Conservation (phyloP, 345 rosid genomes). For the Citrus maxima region DNA sequence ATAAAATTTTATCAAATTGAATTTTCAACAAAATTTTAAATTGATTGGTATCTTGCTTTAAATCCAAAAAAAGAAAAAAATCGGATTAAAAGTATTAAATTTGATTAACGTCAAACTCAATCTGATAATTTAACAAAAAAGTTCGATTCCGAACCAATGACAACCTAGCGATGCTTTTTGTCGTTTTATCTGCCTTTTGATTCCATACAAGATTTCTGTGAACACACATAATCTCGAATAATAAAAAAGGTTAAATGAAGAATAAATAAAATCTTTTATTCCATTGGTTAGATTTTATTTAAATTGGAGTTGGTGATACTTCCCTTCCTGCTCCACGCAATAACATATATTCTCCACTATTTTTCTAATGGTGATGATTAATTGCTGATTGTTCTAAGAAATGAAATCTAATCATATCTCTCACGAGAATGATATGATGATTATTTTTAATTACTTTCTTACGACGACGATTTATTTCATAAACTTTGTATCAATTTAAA, state of each 20-base stretch:
- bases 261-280: not conserved
- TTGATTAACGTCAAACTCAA: no score
- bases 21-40: no score
- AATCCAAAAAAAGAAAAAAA: no score
- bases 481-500: not conserved
- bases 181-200: no score
- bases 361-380: not conserved
- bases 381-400: not conserved
- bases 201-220: no score
- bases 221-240: no score
- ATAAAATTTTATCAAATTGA: no score
- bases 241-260: not conserved
- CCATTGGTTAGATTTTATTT: not conserved
- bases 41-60: no score
- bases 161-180: no score
- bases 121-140: no score
- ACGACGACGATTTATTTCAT: not conserved
- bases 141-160: no score
- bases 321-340: not conserved
- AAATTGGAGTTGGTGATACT: not conserved
- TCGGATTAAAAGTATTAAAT: no score
- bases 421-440: not conserved
- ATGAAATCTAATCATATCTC: not conserved
- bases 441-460: not conserved
- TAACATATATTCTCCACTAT: not conserved